phyloP scores from a whole-genome alignment of 2,329 filamentous ascomycete species.

The Apiospora marii region DNA sequence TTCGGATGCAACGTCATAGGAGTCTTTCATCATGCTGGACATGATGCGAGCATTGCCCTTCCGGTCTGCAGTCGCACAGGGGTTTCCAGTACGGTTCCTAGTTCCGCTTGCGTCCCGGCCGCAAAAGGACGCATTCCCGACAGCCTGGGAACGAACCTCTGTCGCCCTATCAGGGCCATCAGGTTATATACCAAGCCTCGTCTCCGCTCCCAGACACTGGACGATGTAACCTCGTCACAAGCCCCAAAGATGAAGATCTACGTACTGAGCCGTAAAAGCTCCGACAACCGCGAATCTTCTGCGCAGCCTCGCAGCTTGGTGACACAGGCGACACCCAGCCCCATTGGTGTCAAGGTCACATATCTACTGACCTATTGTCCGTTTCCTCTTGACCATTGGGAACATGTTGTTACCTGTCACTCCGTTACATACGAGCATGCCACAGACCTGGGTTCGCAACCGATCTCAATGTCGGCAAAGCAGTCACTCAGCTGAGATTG shows the following conservation, averaged over 20 bases:
- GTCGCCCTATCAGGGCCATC: neutral
- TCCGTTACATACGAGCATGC: neutral
- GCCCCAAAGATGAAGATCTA: neutral
- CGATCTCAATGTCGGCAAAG: slow-evolving; percentile 2
- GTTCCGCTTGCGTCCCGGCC: too few relatives aligned
- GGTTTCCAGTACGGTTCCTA: too few relatives aligned
- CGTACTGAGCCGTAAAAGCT: neutral
- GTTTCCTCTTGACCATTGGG: neutral
- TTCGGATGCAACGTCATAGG: too few relatives aligned
- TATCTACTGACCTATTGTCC: neutral
- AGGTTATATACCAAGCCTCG: neutral
- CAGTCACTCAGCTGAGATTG: neutral
- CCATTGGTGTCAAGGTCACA: neutral
- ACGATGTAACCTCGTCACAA: neutral
- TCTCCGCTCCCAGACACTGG: neutral
- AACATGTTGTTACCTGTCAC: neutral
- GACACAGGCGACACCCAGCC: neutral
- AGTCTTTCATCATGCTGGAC: too few relatives aligned
- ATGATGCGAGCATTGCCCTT: too few relatives aligned
- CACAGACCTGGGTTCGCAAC: neutral
- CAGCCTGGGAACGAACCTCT: neutral
- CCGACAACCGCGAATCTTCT: too few relatives aligned
- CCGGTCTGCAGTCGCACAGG: too few relatives aligned
- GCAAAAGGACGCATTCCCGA: neutral
- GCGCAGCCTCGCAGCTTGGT: too few relatives aligned